Evolutionary conservation across 257 asterid species (phyloP).

Genomic region (Fraxinus quadrangulata): DNA sequence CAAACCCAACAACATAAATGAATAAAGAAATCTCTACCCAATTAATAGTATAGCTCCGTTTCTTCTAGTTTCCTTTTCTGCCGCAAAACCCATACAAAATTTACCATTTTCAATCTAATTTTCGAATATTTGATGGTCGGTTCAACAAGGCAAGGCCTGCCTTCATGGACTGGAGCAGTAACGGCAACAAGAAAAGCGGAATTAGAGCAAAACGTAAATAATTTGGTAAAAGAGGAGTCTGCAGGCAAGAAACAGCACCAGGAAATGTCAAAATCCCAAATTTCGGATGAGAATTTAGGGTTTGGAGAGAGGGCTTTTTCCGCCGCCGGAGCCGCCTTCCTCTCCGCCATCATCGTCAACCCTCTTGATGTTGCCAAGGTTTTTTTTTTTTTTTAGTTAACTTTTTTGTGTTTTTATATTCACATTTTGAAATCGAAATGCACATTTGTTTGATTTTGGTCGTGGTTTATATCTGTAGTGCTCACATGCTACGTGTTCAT

Average conservation of each 20-base stretch:
- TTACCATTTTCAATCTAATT: not conserved
- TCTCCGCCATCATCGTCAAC: constrained; percentile 75
- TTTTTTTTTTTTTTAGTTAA: not conserved
- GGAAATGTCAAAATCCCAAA: constrained; percentile 22
- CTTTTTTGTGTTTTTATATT: not conserved
- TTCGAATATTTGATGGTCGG: constrained; percentile 38
- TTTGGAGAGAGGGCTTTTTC: constrained; percentile 68
- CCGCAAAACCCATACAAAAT: constrained; percentile 2
- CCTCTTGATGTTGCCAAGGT: constrained; percentile 92
- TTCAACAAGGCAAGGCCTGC: constrained; percentile 52
- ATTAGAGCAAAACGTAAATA: constrained; percentile 31
- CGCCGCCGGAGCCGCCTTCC: constrained; percentile 80
- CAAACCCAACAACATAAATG: not conserved
- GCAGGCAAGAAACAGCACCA: not conserved
- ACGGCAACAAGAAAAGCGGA: constrained; percentile 46
- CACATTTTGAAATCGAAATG: not conserved
- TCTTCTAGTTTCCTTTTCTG: not conserved
- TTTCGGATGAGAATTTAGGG: constrained; percentile 52
- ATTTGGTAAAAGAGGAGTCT: constrained; percentile 24
- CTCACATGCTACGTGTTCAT: not conserved
- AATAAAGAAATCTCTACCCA: not conserved
- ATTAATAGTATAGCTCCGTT: not conserved
- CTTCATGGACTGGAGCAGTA: constrained; percentile 58
- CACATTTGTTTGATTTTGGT: not conserved
- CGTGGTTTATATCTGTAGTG: not conserved